Conservation (phyloP, 2,329 filamentous ascomycete species). For the Colletotrichum salicis region DNA sequence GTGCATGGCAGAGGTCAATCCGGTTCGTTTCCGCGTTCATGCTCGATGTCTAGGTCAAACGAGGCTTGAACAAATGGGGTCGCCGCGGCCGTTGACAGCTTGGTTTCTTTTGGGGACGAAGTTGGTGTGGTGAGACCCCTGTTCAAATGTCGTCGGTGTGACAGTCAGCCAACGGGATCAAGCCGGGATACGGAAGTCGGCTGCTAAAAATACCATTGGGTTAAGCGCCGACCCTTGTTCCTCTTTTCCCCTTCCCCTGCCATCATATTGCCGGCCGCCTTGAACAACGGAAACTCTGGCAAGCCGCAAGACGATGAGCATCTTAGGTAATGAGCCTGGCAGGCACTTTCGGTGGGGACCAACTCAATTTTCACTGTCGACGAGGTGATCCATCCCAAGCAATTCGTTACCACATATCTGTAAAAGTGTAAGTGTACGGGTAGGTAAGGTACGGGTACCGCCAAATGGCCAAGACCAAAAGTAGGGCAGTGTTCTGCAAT, state of each 20-base stretch:
- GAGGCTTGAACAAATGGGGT: constrained; percentile 33
- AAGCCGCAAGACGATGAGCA: not conserved
- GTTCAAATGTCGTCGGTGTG: constrained; percentile 11
- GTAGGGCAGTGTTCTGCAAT: not conserved
- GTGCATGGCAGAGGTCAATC: constrained; percentile 16
- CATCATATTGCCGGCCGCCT: not conserved
- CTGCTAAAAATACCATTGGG: constrained; percentile 31
- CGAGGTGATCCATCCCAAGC: not conserved
- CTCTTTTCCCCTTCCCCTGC: not conserved
- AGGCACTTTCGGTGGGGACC: not conserved
- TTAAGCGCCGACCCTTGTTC: constrained; percentile 32
- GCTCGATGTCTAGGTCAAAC: constrained; percentile 22
- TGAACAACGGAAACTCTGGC: not conserved
- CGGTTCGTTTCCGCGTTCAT: constrained; percentile 9
- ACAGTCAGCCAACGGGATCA: constrained; percentile 14
- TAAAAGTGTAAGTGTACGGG: not conserved
- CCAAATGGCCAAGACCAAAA: not conserved
- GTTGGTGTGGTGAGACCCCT: not conserved
- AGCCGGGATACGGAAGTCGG: constrained; percentile 12
- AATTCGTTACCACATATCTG: not conserved
- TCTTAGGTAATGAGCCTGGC: not conserved
- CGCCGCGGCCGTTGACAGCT: constrained; percentile 22
- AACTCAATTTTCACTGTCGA: constrained; percentile 17
- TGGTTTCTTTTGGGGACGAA: not conserved
- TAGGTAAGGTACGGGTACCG: too few species aligned